Conservation (phyloP, 768 basidiomycete species). For the Leucosporidium scottii region DNA sequence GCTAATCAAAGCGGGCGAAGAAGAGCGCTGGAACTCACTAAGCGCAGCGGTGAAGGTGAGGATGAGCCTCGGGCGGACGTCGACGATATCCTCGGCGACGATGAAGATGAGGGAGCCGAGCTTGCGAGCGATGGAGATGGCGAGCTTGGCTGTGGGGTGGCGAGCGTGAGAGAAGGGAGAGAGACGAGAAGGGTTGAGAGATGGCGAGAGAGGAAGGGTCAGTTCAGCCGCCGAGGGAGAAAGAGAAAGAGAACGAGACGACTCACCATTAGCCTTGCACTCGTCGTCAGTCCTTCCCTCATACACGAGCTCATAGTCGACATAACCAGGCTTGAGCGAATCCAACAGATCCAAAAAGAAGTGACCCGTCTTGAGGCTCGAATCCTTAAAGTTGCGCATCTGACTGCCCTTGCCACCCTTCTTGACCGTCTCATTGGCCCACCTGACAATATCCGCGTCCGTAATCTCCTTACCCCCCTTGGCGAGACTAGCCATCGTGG, state of each 20-base stretch:
- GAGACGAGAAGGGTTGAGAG: too few relatives aligned
- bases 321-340: slow-evolving; percentile 84
- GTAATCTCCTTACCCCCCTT: slow-evolving; percentile 71
- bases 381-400: slow-evolving; percentile 92
- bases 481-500: slow-evolving; percentile 69
- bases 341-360: slow-evolving; percentile 93
- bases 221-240: too few relatives aligned
- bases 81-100: slow-evolving; percentile 89
- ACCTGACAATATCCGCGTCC: slow-evolving; percentile 88
- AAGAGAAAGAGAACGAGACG: background rate
- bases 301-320: slow-evolving; percentile 72
- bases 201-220: too few relatives aligned
- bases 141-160: slow-evolving; percentile 67
- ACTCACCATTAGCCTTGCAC: slow-evolving; percentile 79
- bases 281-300: slow-evolving; percentile 66
- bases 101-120: slow-evolving; percentile 86
- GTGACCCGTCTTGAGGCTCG: slow-evolving; percentile 72
- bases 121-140: slow-evolving; percentile 97
- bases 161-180: background rate
- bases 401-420: slow-evolving; percentile 47
- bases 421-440: slow-evolving; percentile 88
- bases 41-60: slow-evolving; percentile 91
- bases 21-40: too few relatives aligned
- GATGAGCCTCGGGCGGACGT: slow-evolving; percentile 82
- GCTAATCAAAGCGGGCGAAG: too few relatives aligned